Percentiles rank a stretch among this genome's conserved stretches.
Conservation (phyloP, 2,329 filamentous ascomycete genomes). For the Ceratocystis ficicola region DNA sequence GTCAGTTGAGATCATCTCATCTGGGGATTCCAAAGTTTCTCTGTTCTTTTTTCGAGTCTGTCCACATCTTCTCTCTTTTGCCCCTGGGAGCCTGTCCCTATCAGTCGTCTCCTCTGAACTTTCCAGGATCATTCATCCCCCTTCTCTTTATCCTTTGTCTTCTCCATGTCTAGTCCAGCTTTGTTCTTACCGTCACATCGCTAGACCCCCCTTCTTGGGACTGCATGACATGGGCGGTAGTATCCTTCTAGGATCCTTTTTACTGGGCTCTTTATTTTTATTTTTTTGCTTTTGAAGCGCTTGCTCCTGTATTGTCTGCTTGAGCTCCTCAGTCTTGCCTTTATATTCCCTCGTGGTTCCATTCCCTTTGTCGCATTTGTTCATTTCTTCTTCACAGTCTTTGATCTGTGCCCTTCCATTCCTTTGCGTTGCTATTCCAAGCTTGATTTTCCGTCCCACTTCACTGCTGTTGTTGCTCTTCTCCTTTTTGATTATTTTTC, state of each 20-base stretch:
- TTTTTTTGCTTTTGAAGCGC: not conserved
- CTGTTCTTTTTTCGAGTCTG: not conserved
- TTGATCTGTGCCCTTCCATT: slow-evolving; percentile 16
- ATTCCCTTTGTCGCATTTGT: not conserved
- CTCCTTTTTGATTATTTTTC: not conserved
- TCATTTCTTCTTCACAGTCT: slow-evolving; percentile 15
- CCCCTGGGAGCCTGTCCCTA: not conserved
- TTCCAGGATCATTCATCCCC: not conserved
- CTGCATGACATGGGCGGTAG: not conserved
- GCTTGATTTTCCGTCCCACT: not conserved
- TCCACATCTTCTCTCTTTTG: not conserved
- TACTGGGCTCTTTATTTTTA: not conserved
- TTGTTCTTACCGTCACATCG: not conserved
- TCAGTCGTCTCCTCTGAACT: not conserved
- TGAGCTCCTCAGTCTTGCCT: not conserved
- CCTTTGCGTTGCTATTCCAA: not conserved
- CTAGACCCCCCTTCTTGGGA: not conserved
- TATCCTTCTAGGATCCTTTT: not conserved
- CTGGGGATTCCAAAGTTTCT: not conserved
- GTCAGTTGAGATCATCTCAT: not conserved
- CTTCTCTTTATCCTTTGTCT: not conserved
- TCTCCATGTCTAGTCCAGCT: not conserved
- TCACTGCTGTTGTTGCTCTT: slow-evolving; percentile 10
- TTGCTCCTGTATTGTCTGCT: slow-evolving; percentile 2
- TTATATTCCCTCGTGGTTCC: not conserved